Evolutionary conservation across 2,329 filamentous ascomycete genomes (phyloP).

Genomic region (Fusarium pseudograminearum): DNA sequence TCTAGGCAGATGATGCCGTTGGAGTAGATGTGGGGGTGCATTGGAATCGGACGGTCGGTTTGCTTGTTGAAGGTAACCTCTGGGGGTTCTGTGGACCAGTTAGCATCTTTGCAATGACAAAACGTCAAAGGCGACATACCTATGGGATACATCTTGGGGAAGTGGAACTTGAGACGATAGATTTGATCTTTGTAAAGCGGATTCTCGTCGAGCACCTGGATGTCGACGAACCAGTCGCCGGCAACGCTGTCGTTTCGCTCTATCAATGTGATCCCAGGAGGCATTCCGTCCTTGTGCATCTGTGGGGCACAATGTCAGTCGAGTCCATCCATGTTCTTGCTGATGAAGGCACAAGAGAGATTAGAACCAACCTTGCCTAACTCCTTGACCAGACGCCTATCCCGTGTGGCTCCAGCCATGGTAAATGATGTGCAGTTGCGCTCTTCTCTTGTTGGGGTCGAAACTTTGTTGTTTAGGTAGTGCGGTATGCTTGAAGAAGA

Average conservation of each 20-base stretch:
- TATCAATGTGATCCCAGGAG: constrained; percentile 81
- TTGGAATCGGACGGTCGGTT: constrained; percentile 78
- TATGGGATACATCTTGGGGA: constrained; percentile 88
- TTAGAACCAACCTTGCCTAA: constrained; percentile 62
- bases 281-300: constrained; percentile 67
- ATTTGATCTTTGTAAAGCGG: constrained; percentile 84
- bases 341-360: neutral
- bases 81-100: constrained; percentile 76
- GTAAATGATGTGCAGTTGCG: constrained; percentile 14
- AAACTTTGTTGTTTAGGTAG: constrained; percentile 1
- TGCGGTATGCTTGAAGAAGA: neutral
- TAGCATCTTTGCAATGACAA: constrained; percentile 2
- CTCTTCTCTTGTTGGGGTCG: constrained; percentile 12
- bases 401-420: constrained; percentile 62
- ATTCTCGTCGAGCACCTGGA: constrained; percentile 89
- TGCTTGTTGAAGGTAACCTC: constrained; percentile 88
- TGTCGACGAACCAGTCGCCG: constrained; percentile 89
- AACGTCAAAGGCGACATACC: constrained; percentile 64
- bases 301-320: constrained; percentile 50
- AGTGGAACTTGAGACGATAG: constrained; percentile 89
- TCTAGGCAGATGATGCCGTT: constrained; percentile 99
- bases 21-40: constrained; percentile 97
- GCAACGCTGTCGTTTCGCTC: constrained; percentile 81
- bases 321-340: constrained; percentile 1
- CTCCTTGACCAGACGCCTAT: constrained; percentile 71